phyloP scores from a whole-genome alignment of 306 rosid species.

The Pyrus betulifolia region DNA sequence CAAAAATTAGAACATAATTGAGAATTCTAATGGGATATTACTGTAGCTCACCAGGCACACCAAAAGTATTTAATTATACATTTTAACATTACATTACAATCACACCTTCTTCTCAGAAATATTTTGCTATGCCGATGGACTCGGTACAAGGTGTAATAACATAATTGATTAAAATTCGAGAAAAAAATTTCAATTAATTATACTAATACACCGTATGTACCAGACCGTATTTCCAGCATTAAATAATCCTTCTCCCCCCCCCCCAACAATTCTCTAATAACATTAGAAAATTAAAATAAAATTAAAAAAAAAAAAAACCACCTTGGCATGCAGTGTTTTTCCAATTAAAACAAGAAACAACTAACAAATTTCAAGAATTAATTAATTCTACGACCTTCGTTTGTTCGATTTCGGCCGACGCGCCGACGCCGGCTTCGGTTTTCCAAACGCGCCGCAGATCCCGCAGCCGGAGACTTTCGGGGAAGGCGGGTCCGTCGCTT shows the following conservation, averaged over 20 bases:
- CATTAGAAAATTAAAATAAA: background rate
- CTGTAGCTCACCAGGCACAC: background rate
- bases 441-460: constrained; percentile 45
- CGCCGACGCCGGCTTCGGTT: constrained; percentile 29
- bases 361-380: background rate
- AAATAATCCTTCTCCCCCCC: background rate
- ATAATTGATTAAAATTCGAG: no score
- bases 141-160: no score
- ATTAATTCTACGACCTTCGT: constrained; percentile 17
- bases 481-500: constrained; percentile 60
- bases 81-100: constrained; percentile 1
- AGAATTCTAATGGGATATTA: background rate
- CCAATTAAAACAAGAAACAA: background rate
- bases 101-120: background rate
- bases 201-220: no score
- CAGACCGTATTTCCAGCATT: rapidly evolving
- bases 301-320: background rate
- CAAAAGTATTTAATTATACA: constrained; percentile 9
- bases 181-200: no score
- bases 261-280: background rate
- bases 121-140: no score
- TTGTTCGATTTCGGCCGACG: constrained; percentile 29
- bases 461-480: constrained; percentile 58
- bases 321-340: background rate
- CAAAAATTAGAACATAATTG: background rate